Base-by-base conservation (phyloP, 345 rosid genomes). In the Erucastrum elatum region DNA sequence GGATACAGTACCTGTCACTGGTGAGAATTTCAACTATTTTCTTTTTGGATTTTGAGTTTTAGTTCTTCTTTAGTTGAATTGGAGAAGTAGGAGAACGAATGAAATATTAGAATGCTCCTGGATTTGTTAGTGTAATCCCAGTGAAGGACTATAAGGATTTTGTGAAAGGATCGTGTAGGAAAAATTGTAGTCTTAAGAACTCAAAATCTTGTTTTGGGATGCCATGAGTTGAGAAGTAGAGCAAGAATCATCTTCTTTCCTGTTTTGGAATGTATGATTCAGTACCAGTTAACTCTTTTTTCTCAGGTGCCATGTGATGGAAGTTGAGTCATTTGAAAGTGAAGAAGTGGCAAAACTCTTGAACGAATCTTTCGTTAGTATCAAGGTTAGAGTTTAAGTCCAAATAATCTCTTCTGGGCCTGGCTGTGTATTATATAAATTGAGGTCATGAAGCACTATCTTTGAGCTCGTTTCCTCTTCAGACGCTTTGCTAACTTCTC, bases 1-100 rank as follows among this genome's bases (percentile, higher is more conserved):
- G 97, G 98, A 82, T 94, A 92, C 90, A 92, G 97, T 87, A 94
- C 97, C 33, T 92, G 97, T 79, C 98, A 94, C 83, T 94, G 98
- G 97, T 94, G 85, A 94, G 92, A 62, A 60, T 80, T 64, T 21
- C 21, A 21, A 21, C 21, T 21, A 21, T 21, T 21, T 21, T 21
- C 21, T 44, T 27, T 25, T 7, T 33, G 26, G 56, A 16, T 51
- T 51, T 10, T 74, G 37, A 16, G 71, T 55, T 67, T 27, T 27
- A 49, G 17, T 49, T 44, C 56, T 66, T 39, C 13, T 15, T 34
- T 26, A 25, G 6, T 11, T 53, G 71, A 64, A 21, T 39, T 12
- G 17, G 12, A 37, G 11, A 37, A 56, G 29, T 6, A 30, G 35
- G 73, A 10, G 55, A 8, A 13, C 21, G 39, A 66, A 21, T 44